Percentiles rank a stretch among this genome's conserved stretches.
These are phyloP conservation scores for Corylus heterophylla DNA, from an alignment of 306 rosid species.

Conservation along the genomic window DNA sequence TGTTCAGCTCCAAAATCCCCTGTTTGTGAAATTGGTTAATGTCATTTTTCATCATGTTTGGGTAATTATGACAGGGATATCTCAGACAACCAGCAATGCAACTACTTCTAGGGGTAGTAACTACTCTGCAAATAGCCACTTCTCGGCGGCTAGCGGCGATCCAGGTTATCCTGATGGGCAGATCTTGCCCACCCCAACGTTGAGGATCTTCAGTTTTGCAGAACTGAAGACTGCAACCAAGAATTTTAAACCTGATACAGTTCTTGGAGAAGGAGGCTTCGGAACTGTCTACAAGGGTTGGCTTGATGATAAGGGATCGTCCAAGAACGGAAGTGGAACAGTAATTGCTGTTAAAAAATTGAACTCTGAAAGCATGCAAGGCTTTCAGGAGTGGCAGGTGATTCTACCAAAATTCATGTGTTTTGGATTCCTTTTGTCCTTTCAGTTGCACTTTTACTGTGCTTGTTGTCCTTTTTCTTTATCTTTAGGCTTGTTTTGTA, in stretches of 20 bases:
- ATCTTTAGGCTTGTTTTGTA: not conserved
- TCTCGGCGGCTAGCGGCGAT: constrained; percentile 57
- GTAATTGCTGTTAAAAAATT: constrained; percentile 87
- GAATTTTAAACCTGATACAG: constrained; percentile 71
- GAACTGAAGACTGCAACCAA: constrained; percentile 76
- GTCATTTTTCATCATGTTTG: not conserved
- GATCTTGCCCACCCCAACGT: constrained; percentile 69
- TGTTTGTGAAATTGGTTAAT: not conserved
- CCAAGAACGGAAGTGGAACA: constrained; percentile 53
- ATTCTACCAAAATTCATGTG: constrained; percentile 8
- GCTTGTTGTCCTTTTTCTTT: not conserved
- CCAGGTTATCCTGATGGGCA: constrained; percentile 55
- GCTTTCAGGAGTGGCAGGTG: constrained; percentile 93
- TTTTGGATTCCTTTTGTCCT: not conserved
- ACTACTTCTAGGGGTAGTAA: constrained; percentile 51
- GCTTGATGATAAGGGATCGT: constrained; percentile 68
- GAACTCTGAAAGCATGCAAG: constrained; percentile 88
- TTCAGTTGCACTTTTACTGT: not conserved
- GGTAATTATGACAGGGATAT: constrained; percentile 41
- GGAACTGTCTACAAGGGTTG: constrained; percentile 90
- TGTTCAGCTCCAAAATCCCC: constrained; percentile 5
- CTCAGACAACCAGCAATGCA: constrained; percentile 51
- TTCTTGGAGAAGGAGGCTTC: constrained; percentile 96
- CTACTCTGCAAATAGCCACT: constrained; percentile 55
- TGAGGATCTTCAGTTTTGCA: constrained; percentile 67